Evolutionary conservation across 2,329 filamentous ascomycete genomes (phyloP).

Genomic region (Aspergillus sojae): DNA sequence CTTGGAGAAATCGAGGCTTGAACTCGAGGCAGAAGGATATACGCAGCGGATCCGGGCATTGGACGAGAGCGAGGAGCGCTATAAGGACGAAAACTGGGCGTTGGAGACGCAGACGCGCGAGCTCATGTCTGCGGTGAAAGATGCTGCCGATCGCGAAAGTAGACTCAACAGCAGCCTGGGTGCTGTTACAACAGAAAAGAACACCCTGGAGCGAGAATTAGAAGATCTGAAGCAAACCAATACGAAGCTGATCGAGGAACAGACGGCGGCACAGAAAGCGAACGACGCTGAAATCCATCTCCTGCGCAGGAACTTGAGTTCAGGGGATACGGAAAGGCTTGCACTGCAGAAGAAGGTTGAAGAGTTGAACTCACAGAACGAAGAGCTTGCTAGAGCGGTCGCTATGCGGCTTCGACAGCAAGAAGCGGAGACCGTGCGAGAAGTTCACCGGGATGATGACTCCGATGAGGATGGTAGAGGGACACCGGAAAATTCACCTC

Average conservation of each 20-base stretch:
- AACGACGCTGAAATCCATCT: slow-evolving; percentile 87
- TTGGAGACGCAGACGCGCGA: slow-evolving; percentile 92
- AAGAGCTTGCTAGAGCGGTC: slow-evolving; percentile 84
- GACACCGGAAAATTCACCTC: slow-evolving; percentile 88
- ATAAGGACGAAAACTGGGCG: slow-evolving; percentile 99
- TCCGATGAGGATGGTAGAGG: slow-evolving; percentile 68
- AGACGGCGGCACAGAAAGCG: slow-evolving; percentile 73
- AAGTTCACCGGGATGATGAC: slow-evolving; percentile 64
- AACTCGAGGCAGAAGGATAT: slow-evolving; percentile 78
- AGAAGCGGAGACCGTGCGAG: slow-evolving; percentile 64
- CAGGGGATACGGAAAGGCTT: slow-evolving; percentile 77
- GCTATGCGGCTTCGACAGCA: slow-evolving; percentile 70
- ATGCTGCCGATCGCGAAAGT: slow-evolving; percentile 79
- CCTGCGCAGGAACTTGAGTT: slow-evolving; percentile 76
- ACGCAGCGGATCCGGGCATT: slow-evolving; percentile 78
- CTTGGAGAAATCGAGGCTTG: slow-evolving; percentile 74
- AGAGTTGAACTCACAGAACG: slow-evolving; percentile 84
- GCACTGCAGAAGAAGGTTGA: slow-evolving; percentile 82
- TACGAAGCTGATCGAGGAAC: slow-evolving; percentile 78
- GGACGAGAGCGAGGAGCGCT: slow-evolving; percentile 92
- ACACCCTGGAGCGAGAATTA: slow-evolving; percentile 76
- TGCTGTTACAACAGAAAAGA: slow-evolving; percentile 73
- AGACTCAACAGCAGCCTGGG: slow-evolving; percentile 75
- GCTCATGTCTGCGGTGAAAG: slow-evolving; percentile 70
- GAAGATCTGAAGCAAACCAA: slow-evolving; percentile 85